Percentiles rank a stretch among this genome's conserved stretches.
phyloP scores from a whole-genome alignment of 2,329 filamentous ascomycete genomes.

The Phyllosticta capitalensis region DNA sequence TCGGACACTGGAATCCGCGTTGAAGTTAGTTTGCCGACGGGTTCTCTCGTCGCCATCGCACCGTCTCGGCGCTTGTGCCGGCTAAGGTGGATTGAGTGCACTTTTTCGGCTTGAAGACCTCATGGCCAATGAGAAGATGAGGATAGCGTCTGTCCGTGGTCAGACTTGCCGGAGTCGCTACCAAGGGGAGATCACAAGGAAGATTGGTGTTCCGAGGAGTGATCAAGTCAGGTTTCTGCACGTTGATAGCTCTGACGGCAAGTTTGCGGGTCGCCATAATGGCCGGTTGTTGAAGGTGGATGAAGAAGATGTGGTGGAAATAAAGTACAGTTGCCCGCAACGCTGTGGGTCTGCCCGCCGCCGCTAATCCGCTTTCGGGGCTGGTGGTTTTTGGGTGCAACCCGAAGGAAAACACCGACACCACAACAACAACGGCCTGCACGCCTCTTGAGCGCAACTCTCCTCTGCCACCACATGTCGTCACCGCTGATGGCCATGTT shows the following conservation, averaged over 20 bases:
- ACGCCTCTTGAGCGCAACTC: too few species aligned
- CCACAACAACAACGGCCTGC: background rate
- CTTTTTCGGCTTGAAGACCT: background rate
- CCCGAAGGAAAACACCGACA: background rate
- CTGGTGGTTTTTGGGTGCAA: background rate
- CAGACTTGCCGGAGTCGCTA: background rate
- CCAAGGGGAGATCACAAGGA: too few species aligned
- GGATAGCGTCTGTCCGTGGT: too few species aligned
- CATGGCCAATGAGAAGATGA: too few species aligned
- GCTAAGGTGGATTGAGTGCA: background rate
- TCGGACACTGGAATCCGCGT: background rate
- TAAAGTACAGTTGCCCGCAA: background rate
- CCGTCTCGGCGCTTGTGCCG: background rate
- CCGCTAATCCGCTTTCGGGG: background rate
- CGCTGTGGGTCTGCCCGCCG: background rate
- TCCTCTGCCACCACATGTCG: too few species aligned
- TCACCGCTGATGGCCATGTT: too few species aligned
- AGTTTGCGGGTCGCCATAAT: too few species aligned
- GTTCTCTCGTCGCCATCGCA: background rate
- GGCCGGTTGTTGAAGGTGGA: background rate
- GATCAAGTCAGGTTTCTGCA: too few species aligned
- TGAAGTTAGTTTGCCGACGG: background rate
- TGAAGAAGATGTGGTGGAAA: background rate
- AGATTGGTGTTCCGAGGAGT: too few species aligned
- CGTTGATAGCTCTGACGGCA: too few species aligned